Evolutionary conservation across 1,284 basidiomycete species (phyloP).

Genomic region (Sutorius eximius): DNA sequence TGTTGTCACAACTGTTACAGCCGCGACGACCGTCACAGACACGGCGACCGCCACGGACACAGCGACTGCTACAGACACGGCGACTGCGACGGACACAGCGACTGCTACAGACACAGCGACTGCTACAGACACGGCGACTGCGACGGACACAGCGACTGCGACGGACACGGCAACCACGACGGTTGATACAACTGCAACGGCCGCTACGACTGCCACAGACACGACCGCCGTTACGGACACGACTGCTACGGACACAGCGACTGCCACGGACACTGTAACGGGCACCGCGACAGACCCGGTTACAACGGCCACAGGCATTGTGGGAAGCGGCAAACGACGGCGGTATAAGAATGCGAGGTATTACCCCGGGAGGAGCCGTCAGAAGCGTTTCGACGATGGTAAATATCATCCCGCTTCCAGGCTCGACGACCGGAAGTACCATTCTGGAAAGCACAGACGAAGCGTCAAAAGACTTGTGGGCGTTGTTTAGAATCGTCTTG

Average conservation of each 20-base stretch:
- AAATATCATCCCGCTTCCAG: background rate
- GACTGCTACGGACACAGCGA: background rate
- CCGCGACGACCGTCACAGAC: background rate
- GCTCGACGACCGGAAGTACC: conserved; percentile 7
- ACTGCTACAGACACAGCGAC: background rate
- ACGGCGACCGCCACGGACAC: background rate
- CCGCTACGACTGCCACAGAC: background rate
- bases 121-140: background rate
- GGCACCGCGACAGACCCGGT: too few relatives aligned
- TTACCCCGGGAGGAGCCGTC: background rate
- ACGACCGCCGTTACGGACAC: background rate
- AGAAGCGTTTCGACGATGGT: conserved; percentile 6
- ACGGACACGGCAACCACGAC: background rate
- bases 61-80: background rate
- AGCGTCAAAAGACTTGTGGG: conserved; percentile 2
- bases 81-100: background rate
- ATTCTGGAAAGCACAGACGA: background rate
- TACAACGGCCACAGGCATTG: background rate
- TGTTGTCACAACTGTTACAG: background rate
- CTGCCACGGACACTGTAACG: background rate
- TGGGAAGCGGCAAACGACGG: background rate
- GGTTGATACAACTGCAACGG: background rate
- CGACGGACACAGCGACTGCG: background rate
- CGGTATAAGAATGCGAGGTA: background rate
- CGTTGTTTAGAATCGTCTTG: background rate